Percentiles rank a stretch among this genome's conserved stretches.
phyloP scores from a whole-genome alignment of 169 alveolate genomes.

The Plasmodium gallinaceum region DNA sequence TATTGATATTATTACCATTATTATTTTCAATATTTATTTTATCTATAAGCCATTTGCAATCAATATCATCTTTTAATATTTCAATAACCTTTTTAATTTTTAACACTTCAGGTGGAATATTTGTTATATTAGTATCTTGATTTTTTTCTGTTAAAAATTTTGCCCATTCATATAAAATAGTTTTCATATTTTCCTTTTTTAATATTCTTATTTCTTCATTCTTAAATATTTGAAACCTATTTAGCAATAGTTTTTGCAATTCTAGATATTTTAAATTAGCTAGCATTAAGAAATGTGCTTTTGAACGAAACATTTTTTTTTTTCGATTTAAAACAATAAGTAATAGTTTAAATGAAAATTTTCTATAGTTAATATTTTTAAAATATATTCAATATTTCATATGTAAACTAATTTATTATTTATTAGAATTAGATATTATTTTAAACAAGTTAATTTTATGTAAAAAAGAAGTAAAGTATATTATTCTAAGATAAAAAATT shows the following conservation, averaged over 20 bases:
- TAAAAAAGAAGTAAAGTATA: background rate
- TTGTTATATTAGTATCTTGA: conserved; percentile 34
- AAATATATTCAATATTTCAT: background rate
- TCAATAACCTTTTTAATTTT: conserved; percentile 40
- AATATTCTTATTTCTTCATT: conserved; percentile 76
- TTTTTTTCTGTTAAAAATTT: conserved; percentile 40
- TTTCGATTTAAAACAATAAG: background rate
- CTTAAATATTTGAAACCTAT: conserved; percentile 57
- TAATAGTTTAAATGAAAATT: background rate
- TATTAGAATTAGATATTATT: too few relatives aligned
- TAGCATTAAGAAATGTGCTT: conserved; percentile 68
- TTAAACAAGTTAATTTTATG: background rate
- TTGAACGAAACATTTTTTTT: conserved; percentile 42
- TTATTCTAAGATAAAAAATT: conserved; percentile 20
- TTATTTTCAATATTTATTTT: conserved; percentile 19
- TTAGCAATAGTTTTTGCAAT: conserved; percentile 39
- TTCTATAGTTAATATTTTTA: background rate
- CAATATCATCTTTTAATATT: conserved; percentile 44
- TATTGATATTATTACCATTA: background rate
- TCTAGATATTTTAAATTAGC: conserved; percentile 51
- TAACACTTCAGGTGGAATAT: conserved; percentile 51
- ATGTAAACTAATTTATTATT: too few relatives aligned
- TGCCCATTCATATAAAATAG: conserved; percentile 72
- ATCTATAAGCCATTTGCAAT: conserved; percentile 59
- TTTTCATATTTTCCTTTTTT: conserved; percentile 50